Evolutionary conservation across 768 basidiomycete genomes (phyloP).

Genomic region (Leccinum disarticulatum): DNA sequence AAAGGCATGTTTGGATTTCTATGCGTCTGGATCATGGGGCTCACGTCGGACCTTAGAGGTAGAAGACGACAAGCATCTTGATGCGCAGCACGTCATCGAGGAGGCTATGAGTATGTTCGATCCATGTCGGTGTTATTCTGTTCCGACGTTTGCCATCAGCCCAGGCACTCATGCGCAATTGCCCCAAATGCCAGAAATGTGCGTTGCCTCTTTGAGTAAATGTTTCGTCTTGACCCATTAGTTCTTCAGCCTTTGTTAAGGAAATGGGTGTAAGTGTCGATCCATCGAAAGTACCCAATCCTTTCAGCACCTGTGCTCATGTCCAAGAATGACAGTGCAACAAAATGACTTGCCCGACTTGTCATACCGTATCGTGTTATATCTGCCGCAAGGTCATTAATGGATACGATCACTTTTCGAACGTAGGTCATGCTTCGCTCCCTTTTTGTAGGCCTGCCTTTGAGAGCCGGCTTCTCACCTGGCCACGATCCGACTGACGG

Average conservation of each 20-base stretch:
- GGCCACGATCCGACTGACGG: conserved; percentile 9
- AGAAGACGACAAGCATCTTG: conserved; percentile 71
- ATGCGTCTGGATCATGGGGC: neutral
- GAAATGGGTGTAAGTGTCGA: conserved; percentile 61
- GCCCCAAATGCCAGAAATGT: conserved; percentile 86
- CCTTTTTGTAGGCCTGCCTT: neutral
- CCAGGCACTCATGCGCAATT: conserved; percentile 80
- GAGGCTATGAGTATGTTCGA: conserved; percentile 82
- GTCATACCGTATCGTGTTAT: conserved; percentile 77
- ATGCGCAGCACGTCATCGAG: conserved; percentile 77
- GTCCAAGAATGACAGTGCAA: conserved; percentile 62
- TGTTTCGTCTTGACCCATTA: conserved; percentile 1
- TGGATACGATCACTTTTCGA: conserved; percentile 77
- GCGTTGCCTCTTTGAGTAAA: conserved; percentile 11
- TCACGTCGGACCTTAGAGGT: conserved; percentile 47
- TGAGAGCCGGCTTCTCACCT: neutral
- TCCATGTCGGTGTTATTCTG: conserved; percentile 4
- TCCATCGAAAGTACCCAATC: neutral
- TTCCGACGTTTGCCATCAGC: conserved; percentile 41
- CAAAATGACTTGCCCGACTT: conserved; percentile 84
- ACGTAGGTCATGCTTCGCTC: conserved; percentile 35
- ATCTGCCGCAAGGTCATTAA: conserved; percentile 71
- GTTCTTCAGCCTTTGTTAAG: conserved; percentile 72
- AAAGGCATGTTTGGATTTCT: conserved; percentile 46
- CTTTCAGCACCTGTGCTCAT: neutral